phyloP scores from a whole-genome alignment of 2,329 filamentous ascomycete species.

The Alternaria rosae region DNA sequence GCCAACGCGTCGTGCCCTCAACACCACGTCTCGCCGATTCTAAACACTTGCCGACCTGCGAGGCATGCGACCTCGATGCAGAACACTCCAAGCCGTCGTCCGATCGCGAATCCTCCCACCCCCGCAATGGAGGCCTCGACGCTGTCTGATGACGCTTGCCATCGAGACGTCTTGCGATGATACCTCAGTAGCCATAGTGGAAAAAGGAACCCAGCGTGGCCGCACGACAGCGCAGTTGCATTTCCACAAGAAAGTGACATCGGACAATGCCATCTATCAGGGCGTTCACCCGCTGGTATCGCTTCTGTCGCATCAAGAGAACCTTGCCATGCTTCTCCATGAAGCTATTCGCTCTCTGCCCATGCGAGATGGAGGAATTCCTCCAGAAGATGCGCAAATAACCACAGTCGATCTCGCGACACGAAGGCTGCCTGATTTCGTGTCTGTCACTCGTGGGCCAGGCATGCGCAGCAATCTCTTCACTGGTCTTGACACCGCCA shows the following conservation, averaged over 20 bases:
- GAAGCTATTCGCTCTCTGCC: conserved; percentile 68
- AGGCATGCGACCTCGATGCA: conserved; percentile 31
- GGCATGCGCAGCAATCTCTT: conserved; percentile 84
- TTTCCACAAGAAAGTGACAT: conserved; percentile 83
- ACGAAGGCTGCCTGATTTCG: conserved; percentile 71
- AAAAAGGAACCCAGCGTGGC: conserved; percentile 55
- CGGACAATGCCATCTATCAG: conserved; percentile 74
- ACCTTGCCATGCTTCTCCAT: conserved; percentile 72
- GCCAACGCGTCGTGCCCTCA: not conserved
- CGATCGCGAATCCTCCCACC: conserved; percentile 3
- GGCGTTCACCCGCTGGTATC: conserved; percentile 84
- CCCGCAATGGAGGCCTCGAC: conserved; percentile 18
- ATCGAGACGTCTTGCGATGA: conserved; percentile 93
- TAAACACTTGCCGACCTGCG: not conserved
- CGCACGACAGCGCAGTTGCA: conserved; percentile 64
- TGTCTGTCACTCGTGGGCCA: conserved; percentile 89
- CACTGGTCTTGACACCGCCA: conserved; percentile 82
- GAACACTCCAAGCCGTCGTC: conserved; percentile 11
- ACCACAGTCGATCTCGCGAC: conserved; percentile 1
- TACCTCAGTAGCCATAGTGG: conserved; percentile 84
- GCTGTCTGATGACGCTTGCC: conserved; percentile 63
- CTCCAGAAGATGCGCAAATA: not conserved
- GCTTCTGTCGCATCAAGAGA: conserved; percentile 75
- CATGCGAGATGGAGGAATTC: not conserved
- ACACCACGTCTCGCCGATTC: not conserved